These are phyloP conservation scores for Candida ulmi DNA, from an alignment of 805 yeast genomes.

Conservation along the genomic window DNA sequence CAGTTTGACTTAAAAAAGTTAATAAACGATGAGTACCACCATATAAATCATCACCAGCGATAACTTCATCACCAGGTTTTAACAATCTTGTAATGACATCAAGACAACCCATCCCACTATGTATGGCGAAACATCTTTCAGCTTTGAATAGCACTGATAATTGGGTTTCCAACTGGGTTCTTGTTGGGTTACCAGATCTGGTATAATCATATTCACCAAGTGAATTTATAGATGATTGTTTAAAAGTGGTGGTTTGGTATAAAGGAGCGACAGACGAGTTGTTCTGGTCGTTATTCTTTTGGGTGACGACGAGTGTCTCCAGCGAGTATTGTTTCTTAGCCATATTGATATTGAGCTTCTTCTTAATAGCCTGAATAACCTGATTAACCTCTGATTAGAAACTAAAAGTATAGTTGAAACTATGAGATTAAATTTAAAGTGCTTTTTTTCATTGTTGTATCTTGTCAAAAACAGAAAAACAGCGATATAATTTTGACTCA, in stretches of 20 bases:
- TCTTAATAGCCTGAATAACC: too few relatives aligned
- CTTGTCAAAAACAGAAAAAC: too few relatives aligned
- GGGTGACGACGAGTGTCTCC: slow-evolving; percentile 11
- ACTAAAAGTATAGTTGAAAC: too few relatives aligned
- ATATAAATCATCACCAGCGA: slow-evolving; percentile 92
- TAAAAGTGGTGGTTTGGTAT: slow-evolving; percentile 93
- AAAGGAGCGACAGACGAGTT: slow-evolving; percentile 83
- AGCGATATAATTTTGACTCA: neutral
- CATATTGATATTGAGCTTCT: slow-evolving; percentile 2
- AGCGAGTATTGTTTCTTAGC: slow-evolving; percentile 10
- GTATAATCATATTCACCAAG: slow-evolving; percentile 86
- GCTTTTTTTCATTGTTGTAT: too few relatives aligned
- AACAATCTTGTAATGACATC: slow-evolving; percentile 78
- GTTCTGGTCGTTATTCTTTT: slow-evolving; percentile 53
- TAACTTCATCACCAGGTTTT: slow-evolving; percentile 79
- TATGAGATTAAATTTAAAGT: too few relatives aligned
- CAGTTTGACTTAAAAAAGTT: slow-evolving; percentile 60
- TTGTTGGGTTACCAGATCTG: slow-evolving; percentile 90
- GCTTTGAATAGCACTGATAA: slow-evolving; percentile 76
- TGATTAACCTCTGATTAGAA: too few relatives aligned
- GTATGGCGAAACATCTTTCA: slow-evolving; percentile 71
- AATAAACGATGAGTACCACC: slow-evolving; percentile 91
- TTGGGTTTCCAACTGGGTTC: slow-evolving; percentile 75
- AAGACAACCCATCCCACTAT: slow-evolving; percentile 89
- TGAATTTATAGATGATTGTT: slow-evolving; percentile 63